These are phyloP conservation scores for Trypanosoma lewisi DNA, from an alignment of 208 protist genomes.

Conservation along the genomic window DNA sequence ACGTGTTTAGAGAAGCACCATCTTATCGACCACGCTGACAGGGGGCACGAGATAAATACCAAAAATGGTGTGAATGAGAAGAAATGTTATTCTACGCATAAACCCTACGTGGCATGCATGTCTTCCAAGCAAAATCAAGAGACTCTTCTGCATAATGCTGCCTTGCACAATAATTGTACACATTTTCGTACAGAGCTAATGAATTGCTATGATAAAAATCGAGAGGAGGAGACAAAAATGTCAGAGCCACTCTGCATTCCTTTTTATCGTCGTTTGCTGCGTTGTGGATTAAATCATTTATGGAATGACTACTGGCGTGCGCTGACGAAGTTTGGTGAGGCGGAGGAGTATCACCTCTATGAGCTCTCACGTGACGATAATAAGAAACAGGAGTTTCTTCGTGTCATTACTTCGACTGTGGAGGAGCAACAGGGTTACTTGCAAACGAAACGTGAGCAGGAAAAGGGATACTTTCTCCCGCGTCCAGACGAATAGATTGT, in stretches of 20 bases:
- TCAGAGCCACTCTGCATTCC: conserved; percentile 57
- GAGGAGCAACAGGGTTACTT: conserved; percentile 35
- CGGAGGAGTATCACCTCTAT: conserved; percentile 75
- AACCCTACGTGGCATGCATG: conserved; percentile 68
- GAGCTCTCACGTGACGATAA: conserved; percentile 76
- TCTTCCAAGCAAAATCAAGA: conserved; percentile 58
- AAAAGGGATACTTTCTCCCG: conserved; percentile 26
- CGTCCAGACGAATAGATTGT: conserved; percentile 10
- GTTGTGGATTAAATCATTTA: conserved; percentile 83
- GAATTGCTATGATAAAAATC: conserved; percentile 54
- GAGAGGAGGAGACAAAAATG: conserved; percentile 45
- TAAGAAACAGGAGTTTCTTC: conserved; percentile 72
- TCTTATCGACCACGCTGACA: conserved; percentile 39
- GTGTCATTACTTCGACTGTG: conserved; percentile 46
- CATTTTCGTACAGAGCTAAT: conserved; percentile 36
- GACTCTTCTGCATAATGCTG: conserved; percentile 56
- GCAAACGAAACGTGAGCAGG: conserved; percentile 15
- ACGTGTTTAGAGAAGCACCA: conserved; percentile 63
- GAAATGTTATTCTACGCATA: conserved; percentile 52
- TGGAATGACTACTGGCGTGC: conserved; percentile 85
- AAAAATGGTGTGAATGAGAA: conserved; percentile 70
- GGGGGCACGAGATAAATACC: conserved; percentile 63
- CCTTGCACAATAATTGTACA: conserved; percentile 49
- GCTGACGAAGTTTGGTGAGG: conserved; percentile 66
- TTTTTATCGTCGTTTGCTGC: conserved; percentile 53